phyloP scores from a whole-genome alignment of 2,329 filamentous ascomycete species.

The Fusarium papillatum region DNA sequence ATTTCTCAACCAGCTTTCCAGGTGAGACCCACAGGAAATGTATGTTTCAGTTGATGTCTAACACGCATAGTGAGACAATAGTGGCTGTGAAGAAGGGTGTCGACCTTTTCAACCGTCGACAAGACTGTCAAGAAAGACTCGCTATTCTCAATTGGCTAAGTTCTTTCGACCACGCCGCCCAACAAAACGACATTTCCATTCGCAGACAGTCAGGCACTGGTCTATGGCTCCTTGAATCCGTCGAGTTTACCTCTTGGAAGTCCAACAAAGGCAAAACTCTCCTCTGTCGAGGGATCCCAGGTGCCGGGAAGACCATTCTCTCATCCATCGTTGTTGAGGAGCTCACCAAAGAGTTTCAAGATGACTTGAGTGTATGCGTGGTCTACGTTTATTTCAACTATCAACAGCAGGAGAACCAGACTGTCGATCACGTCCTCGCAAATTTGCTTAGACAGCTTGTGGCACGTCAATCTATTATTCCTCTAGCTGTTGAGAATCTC shows the following conservation, averaged over 20 bases:
- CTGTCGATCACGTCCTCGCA: slow-evolving; percentile 36
- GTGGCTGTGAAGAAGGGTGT: not conserved
- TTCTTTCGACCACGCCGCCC: fast-evolving
- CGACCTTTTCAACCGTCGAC: fast-evolving
- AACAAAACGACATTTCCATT: not conserved
- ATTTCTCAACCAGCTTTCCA: fast-evolving
- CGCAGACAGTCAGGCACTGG: fast-evolving
- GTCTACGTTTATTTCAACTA: slow-evolving; percentile 52
- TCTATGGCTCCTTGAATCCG: fast-evolving
- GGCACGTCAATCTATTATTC: slow-evolving; percentile 7
- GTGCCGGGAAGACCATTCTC: slow-evolving; percentile 52
- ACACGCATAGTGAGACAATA: not conserved
- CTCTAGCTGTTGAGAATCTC: not conserved
- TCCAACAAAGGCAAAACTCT: slow-evolving; percentile 51
- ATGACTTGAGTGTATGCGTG: slow-evolving; percentile 27
- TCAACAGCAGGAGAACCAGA: slow-evolving; percentile 42
- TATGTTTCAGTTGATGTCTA: too few species aligned
- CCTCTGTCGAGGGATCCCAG: slow-evolving; percentile 52
- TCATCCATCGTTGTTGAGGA: slow-evolving; percentile 29
- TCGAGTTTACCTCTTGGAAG: fast-evolving
- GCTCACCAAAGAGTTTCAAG: slow-evolving; percentile 24
- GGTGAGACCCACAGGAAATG: not conserved
- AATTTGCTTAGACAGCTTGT: slow-evolving; percentile 51
- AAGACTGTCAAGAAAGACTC: not conserved
- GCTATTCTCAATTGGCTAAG: not conserved